phyloP scores from a whole-genome alignment of 352 stramenopile genomes.

The Phytophthora colocasiae region DNA sequence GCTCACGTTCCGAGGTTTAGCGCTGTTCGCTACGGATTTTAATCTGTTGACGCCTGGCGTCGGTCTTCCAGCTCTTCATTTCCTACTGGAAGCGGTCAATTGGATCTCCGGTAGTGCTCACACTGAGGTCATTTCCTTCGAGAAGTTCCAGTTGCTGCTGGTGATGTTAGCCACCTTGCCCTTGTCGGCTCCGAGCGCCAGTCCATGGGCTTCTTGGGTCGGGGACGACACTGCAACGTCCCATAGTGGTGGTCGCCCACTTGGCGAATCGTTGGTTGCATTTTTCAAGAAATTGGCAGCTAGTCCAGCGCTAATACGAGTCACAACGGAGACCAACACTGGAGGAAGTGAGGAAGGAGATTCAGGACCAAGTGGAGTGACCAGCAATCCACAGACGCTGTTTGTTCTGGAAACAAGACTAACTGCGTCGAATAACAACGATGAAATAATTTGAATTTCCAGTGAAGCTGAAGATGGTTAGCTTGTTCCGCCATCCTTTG shows the following conservation, averaged over 20 bases:
- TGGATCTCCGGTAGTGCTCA: slow-evolving; percentile 73
- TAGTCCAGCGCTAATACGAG: slow-evolving; percentile 39
- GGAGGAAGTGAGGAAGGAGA: slow-evolving; percentile 19
- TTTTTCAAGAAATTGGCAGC: slow-evolving; percentile 40
- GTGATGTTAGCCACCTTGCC: slow-evolving; percentile 43
- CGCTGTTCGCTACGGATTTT: slow-evolving; percentile 60
- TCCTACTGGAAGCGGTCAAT: slow-evolving; percentile 66
- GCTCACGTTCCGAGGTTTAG: slow-evolving; percentile 61
- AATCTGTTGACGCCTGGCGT: slow-evolving; percentile 32
- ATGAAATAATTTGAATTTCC: slow-evolving; percentile 2
- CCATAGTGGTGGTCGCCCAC: slow-evolving; percentile 6
- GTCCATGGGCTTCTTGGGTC: slow-evolving; percentile 18
- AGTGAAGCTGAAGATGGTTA: no score
- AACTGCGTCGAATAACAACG: slow-evolving; percentile 15
- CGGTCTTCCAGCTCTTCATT: slow-evolving; percentile 49
- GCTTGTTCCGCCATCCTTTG: no score
- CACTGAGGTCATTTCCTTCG: slow-evolving; percentile 71
- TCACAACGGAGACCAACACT: slow-evolving; percentile 26
- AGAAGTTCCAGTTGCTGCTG: slow-evolving; percentile 69
- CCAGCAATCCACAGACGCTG: slow-evolving; percentile 16
- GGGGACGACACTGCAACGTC: slow-evolving; percentile 12
- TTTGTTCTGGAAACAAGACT: slow-evolving; percentile 12
- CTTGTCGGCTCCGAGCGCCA: slow-evolving; percentile 19
- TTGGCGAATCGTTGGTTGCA: slow-evolving; percentile 25
- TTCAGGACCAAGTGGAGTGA: background rate